Conservation (phyloP, 2,329 filamentous ascomycete genomes). For the Trichoderma citrinoviride region DNA sequence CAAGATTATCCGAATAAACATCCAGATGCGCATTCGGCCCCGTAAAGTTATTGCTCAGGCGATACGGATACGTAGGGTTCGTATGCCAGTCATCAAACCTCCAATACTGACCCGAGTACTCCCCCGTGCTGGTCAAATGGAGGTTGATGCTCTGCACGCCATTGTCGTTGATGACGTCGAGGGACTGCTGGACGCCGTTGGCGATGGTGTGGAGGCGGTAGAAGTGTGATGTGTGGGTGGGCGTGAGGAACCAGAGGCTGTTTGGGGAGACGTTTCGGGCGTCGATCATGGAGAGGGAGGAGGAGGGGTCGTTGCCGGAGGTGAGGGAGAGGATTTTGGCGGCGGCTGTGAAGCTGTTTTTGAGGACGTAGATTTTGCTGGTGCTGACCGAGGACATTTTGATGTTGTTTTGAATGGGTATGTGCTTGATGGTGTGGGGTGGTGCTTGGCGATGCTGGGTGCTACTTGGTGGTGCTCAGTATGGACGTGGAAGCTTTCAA, state of each 20-base stretch:
- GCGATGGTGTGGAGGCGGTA: slow-evolving; percentile 5
- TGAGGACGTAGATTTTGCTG: neutral
- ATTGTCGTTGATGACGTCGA: slow-evolving; percentile 6
- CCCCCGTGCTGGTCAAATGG: neutral
- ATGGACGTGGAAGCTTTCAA: neutral
- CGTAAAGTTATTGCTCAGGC: slow-evolving; percentile 6
- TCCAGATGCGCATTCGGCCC: neutral
- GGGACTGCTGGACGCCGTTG: neutral
- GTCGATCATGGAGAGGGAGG: neutral
- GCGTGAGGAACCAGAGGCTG: slow-evolving; percentile 11
- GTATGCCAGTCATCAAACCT: neutral
- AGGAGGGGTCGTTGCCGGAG: neutral
- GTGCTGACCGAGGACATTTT: slow-evolving; percentile 18
- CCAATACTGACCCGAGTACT: slow-evolving; percentile 11
- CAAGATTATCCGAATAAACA: neutral
- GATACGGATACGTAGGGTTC: neutral
- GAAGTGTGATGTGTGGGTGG: neutral
- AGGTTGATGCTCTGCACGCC: neutral
- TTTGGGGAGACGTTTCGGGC: neutral
- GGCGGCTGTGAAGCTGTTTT: slow-evolving; percentile 7
- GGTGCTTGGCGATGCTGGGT: neutral
- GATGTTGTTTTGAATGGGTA: neutral
- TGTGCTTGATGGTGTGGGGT: neutral
- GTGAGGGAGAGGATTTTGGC: neutral
- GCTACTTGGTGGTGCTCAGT: neutral